Percentiles rank a stretch among this genome's conserved stretches.
Evolutionary conservation across 805 yeast genomes (phyloP).

Genomic region (Lachancea nothofagi): DNA sequence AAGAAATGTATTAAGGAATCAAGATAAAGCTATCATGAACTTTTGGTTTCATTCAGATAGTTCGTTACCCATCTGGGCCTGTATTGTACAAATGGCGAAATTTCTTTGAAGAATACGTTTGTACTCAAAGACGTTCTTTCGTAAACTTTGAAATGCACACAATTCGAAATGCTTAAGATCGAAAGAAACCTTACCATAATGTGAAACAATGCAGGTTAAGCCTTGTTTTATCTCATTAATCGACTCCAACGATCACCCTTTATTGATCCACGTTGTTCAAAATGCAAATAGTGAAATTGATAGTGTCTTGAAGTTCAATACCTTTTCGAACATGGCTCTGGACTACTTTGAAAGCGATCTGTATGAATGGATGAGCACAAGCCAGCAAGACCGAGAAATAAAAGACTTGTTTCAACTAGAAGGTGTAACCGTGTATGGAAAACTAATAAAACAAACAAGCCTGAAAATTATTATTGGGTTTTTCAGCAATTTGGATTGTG

Average conservation of each 20-base stretch:
- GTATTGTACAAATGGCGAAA: no score
- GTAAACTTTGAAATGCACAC: no score
- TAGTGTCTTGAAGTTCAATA: slow-evolving; percentile 26
- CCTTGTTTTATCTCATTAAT: slow-evolving; percentile 24
- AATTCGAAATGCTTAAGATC: background rate
- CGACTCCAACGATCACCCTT: slow-evolving; percentile 23
- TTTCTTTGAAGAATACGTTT: background rate
- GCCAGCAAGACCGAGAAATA: slow-evolving; percentile 15
- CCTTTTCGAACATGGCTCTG: slow-evolving; percentile 29
- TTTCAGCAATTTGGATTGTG: slow-evolving; percentile 1
- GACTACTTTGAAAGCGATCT: slow-evolving; percentile 31
- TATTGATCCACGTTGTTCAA: slow-evolving; percentile 23
- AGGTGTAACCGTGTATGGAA: slow-evolving; percentile 28
- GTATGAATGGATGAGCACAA: slow-evolving; percentile 20
- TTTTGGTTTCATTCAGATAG: no score
- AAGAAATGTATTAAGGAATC: no score
- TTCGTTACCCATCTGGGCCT: no score
- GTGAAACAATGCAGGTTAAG: background rate
- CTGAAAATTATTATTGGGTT: slow-evolving; percentile 30
- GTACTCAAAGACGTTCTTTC: no score
- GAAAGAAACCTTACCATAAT: background rate
- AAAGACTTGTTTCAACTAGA: slow-evolving; percentile 28
- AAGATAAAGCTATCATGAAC: no score
- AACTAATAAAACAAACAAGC: slow-evolving; percentile 26
- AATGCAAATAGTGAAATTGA: slow-evolving; percentile 18